phyloP scores from a whole-genome alignment of 129 eudicot species.

The Artemisia tridentata region DNA sequence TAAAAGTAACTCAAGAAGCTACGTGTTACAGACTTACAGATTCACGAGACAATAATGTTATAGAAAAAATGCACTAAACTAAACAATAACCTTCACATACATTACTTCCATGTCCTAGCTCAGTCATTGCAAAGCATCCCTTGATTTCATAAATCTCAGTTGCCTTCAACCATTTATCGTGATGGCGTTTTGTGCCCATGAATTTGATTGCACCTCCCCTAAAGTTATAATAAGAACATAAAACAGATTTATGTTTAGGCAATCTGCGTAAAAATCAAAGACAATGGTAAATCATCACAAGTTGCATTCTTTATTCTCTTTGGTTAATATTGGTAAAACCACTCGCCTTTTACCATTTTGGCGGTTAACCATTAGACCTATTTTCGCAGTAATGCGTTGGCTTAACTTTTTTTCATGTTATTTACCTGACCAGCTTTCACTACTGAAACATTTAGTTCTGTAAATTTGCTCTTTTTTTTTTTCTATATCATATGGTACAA shows the following conservation, averaged over 20 bases:
- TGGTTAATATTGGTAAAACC: no score
- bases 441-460: no score
- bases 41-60: neutral
- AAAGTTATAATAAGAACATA: constrained; percentile 20
- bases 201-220: constrained; percentile 97
- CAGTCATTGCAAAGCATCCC: constrained; percentile 99
- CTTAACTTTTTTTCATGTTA: no score
- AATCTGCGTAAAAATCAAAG: no score
- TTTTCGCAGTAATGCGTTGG: no score
- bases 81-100: constrained; percentile 44
- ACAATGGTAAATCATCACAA: no score
- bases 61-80: neutral
- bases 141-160: constrained; percentile 61
- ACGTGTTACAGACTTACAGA: neutral
- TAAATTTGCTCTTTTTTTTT: no score
- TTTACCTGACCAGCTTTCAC: no score
- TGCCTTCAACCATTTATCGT: constrained; percentile 82
- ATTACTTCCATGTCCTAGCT: constrained; percentile 98
- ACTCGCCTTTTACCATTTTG: neutral
- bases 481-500: no score
- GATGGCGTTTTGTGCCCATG: constrained; percentile 92
- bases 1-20: constrained; percentile 31
- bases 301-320: no score
- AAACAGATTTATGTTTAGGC: neutral
- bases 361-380: no score